phyloP scores from a whole-genome alignment of 2,329 filamentous ascomycete species.

The Cryphonectria naterciae region DNA sequence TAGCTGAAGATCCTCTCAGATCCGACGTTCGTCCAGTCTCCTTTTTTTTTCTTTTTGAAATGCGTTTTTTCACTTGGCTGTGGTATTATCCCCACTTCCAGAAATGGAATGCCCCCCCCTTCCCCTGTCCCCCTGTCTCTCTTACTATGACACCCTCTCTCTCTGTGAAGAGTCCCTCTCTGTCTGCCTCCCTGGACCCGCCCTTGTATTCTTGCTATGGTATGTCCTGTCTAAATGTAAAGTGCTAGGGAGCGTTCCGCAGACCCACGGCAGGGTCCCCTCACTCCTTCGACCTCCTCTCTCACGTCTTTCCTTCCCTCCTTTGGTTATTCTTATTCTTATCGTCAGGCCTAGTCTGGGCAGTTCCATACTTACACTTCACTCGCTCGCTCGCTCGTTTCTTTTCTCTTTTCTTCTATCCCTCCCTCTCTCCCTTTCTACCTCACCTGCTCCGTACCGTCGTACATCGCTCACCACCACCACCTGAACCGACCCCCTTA shows the following conservation, averaged over 20 bases:
- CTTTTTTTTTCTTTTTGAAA: constrained; percentile 2
- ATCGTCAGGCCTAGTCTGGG: constrained; percentile 14
- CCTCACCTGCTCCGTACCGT: constrained; percentile 14
- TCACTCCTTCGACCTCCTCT: constrained; percentile 21
- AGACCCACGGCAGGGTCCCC: constrained; percentile 13
- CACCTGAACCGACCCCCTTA: constrained; percentile 17
- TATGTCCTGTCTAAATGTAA: constrained; percentile 14
- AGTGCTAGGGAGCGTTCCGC: not conserved
- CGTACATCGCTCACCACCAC: constrained; percentile 1
- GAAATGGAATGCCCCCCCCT: constrained; percentile 26
- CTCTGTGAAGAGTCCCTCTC: not conserved
- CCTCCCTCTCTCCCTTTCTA: constrained; percentile 14
- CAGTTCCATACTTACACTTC: constrained; percentile 2
- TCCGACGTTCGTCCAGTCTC: constrained; percentile 23
- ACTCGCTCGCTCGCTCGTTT: not conserved
- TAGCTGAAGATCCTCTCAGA: constrained; percentile 11
- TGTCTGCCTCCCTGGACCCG: constrained; percentile 19
- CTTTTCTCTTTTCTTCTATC: constrained; percentile 8
- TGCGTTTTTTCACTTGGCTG: not conserved
- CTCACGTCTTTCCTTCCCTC: constrained; percentile 6
- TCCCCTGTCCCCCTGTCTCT: constrained; percentile 18
- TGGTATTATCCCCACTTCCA: constrained; percentile 21
- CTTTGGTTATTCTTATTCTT: constrained; percentile 10
- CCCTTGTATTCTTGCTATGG: not conserved
- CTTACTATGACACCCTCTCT: constrained; percentile 12